phyloP scores from a whole-genome alignment of 2,329 filamentous ascomycete genomes.

The Xylariaceae sp. region DNA sequence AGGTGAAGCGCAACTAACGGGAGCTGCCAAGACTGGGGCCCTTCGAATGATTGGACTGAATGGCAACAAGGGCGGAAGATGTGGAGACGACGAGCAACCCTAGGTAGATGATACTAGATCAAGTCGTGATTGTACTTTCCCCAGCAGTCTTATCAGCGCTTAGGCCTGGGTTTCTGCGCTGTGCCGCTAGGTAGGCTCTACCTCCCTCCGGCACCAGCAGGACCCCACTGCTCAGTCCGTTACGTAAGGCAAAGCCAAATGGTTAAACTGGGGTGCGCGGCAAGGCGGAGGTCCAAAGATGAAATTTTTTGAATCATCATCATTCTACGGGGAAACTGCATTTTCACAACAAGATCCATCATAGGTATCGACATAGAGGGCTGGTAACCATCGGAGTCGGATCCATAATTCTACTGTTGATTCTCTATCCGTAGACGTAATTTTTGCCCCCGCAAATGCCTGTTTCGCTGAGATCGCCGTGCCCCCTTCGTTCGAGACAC shows the following conservation, averaged over 20 bases:
- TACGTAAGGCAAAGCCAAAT: not conserved
- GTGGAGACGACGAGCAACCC: not conserved
- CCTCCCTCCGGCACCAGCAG: not conserved
- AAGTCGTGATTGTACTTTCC: not conserved
- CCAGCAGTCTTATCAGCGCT: no score
- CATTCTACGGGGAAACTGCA: conserved; percentile 43
- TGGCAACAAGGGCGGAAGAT: not conserved
- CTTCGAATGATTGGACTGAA: not conserved
- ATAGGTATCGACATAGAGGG: conserved; percentile 41
- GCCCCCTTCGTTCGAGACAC: conserved; percentile 39
- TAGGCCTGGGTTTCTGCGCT: not conserved
- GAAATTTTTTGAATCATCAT: conserved; percentile 36
- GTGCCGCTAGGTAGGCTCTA: not conserved
- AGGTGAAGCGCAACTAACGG: not conserved
- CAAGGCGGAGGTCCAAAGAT: conserved; percentile 20
- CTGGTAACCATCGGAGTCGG: conserved; percentile 52
- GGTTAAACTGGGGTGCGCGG: conserved; percentile 10
- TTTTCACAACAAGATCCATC: conserved; percentile 41
- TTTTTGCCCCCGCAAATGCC: conserved; percentile 54
- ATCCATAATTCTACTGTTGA: conserved; percentile 38
- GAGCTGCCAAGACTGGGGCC: not conserved
- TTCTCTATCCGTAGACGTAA: conserved; percentile 47
- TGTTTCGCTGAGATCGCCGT: conserved; percentile 50
- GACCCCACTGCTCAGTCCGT: not conserved
- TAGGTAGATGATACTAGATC: not conserved